Conservation (phyloP, 2,329 filamentous ascomycete genomes). For the Xylariales sp. region DNA sequence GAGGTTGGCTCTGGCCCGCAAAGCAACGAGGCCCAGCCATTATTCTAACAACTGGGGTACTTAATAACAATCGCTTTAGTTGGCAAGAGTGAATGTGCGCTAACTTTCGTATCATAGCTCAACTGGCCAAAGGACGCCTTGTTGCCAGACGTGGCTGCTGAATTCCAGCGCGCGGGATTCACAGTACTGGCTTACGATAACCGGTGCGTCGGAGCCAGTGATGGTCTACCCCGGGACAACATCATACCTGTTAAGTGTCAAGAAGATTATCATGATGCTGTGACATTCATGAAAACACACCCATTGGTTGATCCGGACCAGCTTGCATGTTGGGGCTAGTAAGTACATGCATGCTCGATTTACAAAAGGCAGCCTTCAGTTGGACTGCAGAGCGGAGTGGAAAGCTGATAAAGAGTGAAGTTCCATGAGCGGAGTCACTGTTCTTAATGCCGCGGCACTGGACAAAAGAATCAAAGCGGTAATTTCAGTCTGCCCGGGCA, state of each 20-base stretch:
- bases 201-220: conserved; percentile 28
- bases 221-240: conserved; percentile 31
- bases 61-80: too few species aligned
- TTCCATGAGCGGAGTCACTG: conserved; percentile 21
- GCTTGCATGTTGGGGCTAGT: conserved; percentile 26
- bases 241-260: conserved; percentile 27
- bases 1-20: conserved; percentile 31
- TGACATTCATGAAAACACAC: conserved; percentile 41
- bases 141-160: conserved; percentile 24
- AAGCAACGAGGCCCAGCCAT: conserved; percentile 18
- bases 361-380: too few species aligned
- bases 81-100: too few species aligned
- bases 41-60: conserved; percentile 18
- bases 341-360: too few species aligned
- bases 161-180: conserved; percentile 26
- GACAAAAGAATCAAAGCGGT: conserved; percentile 19
- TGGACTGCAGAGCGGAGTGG: too few species aligned
- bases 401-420: too few species aligned
- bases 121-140: conserved; percentile 26
- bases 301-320: conserved; percentile 27
- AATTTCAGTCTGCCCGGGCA: conserved; percentile 18
- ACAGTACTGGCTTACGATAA: conserved; percentile 32
- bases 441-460: conserved; percentile 20
- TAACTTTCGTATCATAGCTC: conserved; percentile 16
- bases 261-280: conserved; percentile 28